These are phyloP conservation scores for Magnaporthales sp. DNA, from an alignment of 2,329 filamentous ascomycete species.

Conservation along the genomic window DNA sequence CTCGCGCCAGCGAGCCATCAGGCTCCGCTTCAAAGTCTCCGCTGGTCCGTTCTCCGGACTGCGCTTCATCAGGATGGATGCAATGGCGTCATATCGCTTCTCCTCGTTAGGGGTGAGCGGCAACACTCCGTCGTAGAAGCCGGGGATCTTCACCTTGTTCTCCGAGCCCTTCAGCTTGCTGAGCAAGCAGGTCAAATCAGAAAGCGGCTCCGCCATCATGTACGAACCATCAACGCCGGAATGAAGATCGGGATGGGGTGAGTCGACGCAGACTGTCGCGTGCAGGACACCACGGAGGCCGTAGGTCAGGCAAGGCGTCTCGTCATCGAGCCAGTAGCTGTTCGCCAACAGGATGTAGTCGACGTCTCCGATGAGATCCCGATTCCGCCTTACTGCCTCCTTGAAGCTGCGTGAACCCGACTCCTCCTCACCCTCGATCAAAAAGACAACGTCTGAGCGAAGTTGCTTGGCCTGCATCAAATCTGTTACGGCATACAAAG, in stretches of 20 bases:
- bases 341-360: slow-evolving; percentile 95
- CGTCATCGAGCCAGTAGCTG: slow-evolving; percentile 97
- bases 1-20: slow-evolving; percentile 94
- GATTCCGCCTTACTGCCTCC: slow-evolving; percentile 70
- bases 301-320: slow-evolving; percentile 91
- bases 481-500: slow-evolving; percentile 87
- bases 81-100: slow-evolving; percentile 75
- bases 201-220: slow-evolving; percentile 82
- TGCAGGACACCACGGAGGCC: slow-evolving; percentile 90
- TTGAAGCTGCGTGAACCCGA: slow-evolving; percentile 87
- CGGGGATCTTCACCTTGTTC: slow-evolving; percentile 76
- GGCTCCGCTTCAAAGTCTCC: slow-evolving; percentile 66
- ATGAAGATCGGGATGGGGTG: slow-evolving; percentile 79
- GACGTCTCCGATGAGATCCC: slow-evolving; percentile 76
- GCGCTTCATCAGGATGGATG: slow-evolving; percentile 62
- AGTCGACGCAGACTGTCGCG: slow-evolving; percentile 81
- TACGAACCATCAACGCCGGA: slow-evolving; percentile 94
- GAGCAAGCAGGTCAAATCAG: slow-evolving; percentile 79
- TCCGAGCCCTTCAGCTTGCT: slow-evolving; percentile 72
- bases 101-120: slow-evolving; percentile 68
- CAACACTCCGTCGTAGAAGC: slow-evolving; percentile 80
- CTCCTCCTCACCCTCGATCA: slow-evolving; percentile 96
- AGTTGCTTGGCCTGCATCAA: slow-evolving; percentile 76
- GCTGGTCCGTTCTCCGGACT: slow-evolving; percentile 53
- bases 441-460: slow-evolving; percentile 80